Evolutionary conservation across 225 moss, liverwort and hornwort species (phyloP).

Genomic region (Straminergon stramineum): DNA sequence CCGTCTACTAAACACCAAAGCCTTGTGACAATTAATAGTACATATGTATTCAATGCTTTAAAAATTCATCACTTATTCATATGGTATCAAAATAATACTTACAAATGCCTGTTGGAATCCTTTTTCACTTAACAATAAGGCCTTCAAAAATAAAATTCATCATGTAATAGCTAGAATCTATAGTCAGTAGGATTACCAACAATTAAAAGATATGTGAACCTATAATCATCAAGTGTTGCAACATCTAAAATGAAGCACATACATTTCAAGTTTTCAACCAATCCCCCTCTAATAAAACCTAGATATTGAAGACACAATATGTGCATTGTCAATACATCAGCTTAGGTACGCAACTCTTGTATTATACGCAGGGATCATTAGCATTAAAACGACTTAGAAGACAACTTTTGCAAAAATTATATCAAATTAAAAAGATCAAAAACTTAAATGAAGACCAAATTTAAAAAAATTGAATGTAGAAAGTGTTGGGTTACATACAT

Average conservation of each 20-base stretch:
- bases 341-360: too few relatives aligned
- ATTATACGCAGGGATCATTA: too few relatives aligned
- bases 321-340: rapidly evolving
- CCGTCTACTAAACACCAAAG: neutral
- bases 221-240: neutral
- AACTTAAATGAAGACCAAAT: too few relatives aligned
- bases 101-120: neutral
- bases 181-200: rapidly evolving
- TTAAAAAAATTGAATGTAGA: too few relatives aligned
- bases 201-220: neutral
- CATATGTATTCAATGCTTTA: neutral
- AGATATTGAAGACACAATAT: neutral
- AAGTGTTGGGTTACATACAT: too few relatives aligned
- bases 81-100: neutral
- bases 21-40: neutral
- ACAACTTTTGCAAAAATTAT: too few relatives aligned
- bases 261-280: neutral
- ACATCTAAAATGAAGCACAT: rapidly evolving
- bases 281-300: rapidly evolving
- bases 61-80: neutral
- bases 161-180: neutral
- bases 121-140: neutral
- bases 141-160: neutral
- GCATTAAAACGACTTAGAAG: too few relatives aligned
- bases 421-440: too few relatives aligned